Percentiles rank a stretch among this genome's conserved stretches.
phyloP scores from a whole-genome alignment of 371 early-diverging fungal species.

The Smittium mucronatum region DNA sequence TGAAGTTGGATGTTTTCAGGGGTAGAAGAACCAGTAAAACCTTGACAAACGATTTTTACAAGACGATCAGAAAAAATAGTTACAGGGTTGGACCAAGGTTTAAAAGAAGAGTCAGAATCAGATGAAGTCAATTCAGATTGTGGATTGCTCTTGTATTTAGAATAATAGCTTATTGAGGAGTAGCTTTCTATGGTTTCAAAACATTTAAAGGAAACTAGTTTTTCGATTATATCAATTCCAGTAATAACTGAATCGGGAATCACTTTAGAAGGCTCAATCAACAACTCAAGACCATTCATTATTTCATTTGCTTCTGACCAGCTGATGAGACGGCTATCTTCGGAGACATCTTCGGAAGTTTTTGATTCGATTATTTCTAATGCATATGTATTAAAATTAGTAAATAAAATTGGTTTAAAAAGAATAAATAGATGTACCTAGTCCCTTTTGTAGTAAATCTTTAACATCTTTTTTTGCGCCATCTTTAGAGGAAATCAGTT shows the following conservation, averaged over 20 bases:
- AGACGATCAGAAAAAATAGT: conserved; percentile 18
- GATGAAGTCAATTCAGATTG: neutral
- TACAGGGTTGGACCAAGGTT: conserved; percentile 5
- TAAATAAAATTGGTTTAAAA: neutral
- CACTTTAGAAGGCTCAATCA: conserved; percentile 39
- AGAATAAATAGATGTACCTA: conserved; percentile 16
- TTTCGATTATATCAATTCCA: conserved; percentile 54
- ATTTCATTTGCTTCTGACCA: conserved; percentile 35
- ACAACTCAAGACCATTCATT: conserved; percentile 43
- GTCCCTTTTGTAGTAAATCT: conserved; percentile 33
- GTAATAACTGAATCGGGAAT: conserved; percentile 40
- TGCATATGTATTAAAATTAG: conserved; percentile 14
- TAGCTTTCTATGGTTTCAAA: conserved; percentile 42
- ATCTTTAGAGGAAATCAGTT: conserved; percentile 35
- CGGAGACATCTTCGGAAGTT: conserved; percentile 20
- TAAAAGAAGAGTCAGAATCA: neutral
- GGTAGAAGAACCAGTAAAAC: conserved; percentile 21
- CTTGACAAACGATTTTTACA: conserved; percentile 18
- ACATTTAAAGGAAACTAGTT: conserved; percentile 59
- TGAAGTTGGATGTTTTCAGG: conserved; percentile 28
- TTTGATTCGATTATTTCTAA: conserved; percentile 30
- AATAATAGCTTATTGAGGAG: conserved; percentile 50
- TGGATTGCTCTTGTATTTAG: conserved; percentile 57
- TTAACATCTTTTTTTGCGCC: conserved; percentile 33
- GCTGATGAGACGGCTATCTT: conserved; percentile 15